Base-by-base conservation (phyloP, 2,329 filamentous ascomycete genomes). In the Pseudogymnoascus sp. region DNA sequence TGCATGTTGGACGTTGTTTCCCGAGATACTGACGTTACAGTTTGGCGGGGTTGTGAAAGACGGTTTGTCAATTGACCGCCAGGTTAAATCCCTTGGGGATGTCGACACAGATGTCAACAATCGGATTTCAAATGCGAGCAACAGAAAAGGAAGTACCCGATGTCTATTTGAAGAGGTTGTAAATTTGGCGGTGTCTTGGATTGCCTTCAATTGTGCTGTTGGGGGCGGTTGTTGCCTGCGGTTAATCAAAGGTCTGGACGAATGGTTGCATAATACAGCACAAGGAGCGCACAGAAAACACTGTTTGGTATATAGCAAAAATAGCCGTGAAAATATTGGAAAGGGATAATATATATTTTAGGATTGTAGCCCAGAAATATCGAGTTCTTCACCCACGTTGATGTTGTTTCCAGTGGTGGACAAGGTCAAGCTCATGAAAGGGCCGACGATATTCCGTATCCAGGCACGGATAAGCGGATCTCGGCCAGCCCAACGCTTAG, bases 1-100 rank as follows among this genome's bases (percentile, higher is more conserved):
- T 88, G 85, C 86, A 89, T 89, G 50, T 68, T 81, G 68, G 66
- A 57, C 54, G 33, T 39, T 16, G 47, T 33, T 11, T 33, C 47
- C 33, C 47, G 12, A 11, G 16, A 54, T 54, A 54, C n/a, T n/a
- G 18, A 54, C 12, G 47, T 33, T 35, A 18, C 6, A 5, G 47
- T 20, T 11, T 33, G 25, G n/a, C 14, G 47, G 16, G 28, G 47
- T 35, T 33, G 25, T 12, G 47, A 54, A 54, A 28, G 47, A 54
- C 1, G 28, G 47, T 18, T 54, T 20, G 28, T 54, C n/a, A 33
- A 33, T 54, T 30, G 28, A 54, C 28, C 6, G 28, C 28, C 6
- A 33, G 28, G n/a, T 11, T 28, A 28, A 54, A 35, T 54, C n/a
- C 16, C 47, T 35, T 33, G 47, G 11, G 28, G 28, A 35, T 54